These are phyloP conservation scores for Scorias spongiosa DNA, from an alignment of 2,329 filamentous ascomycete genomes.

Conservation along the genomic window DNA sequence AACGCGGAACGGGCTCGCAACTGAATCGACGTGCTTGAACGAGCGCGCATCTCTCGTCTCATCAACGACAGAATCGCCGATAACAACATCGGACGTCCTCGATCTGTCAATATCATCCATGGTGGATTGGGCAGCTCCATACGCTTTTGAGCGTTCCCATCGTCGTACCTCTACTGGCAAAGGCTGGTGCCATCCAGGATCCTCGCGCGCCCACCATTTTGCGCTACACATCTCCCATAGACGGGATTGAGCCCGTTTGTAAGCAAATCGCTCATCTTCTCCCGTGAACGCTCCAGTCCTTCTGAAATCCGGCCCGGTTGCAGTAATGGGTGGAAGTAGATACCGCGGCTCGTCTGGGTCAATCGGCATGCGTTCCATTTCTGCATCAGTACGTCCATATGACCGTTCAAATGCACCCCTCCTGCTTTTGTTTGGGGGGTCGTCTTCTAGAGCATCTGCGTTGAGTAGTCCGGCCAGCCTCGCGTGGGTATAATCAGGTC, in stretches of 20 bases:
- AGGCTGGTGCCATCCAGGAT: conserved; percentile 53
- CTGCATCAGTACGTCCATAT: conserved; percentile 17
- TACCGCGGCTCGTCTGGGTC: conserved; percentile 15
- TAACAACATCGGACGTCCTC: conserved; percentile 6
- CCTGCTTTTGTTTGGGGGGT: conserved; percentile 29
- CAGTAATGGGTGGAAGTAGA: background rate
- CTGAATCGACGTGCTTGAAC: conserved; percentile 24
- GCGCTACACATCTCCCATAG: conserved; percentile 69
- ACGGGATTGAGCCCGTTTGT: conserved; percentile 60
- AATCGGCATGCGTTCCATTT: conserved; percentile 19
- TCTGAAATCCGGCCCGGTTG: conserved; percentile 42
- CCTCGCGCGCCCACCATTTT: conserved; percentile 52
- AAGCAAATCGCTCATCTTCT: conserved; percentile 69
- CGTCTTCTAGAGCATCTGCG: conserved; percentile 34
- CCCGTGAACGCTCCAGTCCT: conserved; percentile 57
- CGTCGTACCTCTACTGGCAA: conserved; percentile 46
- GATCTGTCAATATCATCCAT: background rate
- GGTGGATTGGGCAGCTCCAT: background rate
- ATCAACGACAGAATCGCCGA: conserved; percentile 10
- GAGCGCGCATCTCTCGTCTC: conserved; percentile 18
- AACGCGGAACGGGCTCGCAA: conserved; percentile 31
- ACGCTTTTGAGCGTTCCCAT: conserved; percentile 40
- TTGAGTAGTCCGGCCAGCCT: conserved; percentile 23
- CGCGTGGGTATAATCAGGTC: conserved; percentile 23
- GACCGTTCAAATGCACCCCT: conserved; percentile 15